A percentile compares a stretch with the other conserved stretches of the same genome.
phyloP scores from a whole-genome alignment of 163 green algal species.

The Smithsoniella earleae region DNA sequence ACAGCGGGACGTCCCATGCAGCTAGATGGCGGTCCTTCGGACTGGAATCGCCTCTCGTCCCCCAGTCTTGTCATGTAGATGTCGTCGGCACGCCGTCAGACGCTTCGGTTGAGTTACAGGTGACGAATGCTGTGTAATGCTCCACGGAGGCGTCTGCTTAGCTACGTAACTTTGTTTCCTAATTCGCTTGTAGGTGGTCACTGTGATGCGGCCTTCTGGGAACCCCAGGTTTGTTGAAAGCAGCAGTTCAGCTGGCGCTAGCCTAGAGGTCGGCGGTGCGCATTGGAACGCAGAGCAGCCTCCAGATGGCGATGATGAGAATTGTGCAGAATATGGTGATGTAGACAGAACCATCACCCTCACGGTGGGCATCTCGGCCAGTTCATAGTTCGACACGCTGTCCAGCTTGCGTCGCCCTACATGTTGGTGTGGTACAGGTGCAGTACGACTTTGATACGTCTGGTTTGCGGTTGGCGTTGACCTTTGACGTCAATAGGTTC shows the following conservation, averaged over 20 bases:
- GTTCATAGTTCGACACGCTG: no score
- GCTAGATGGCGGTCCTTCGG: slow-evolving; percentile 68
- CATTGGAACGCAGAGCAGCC: slow-evolving; percentile 46
- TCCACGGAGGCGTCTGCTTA: no score
- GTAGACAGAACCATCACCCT: not conserved
- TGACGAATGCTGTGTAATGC: no score
- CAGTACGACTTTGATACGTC: not conserved
- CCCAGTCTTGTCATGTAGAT: no score
- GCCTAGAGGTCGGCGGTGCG: slow-evolving; percentile 51
- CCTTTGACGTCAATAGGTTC: not conserved
- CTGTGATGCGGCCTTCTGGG: no score
- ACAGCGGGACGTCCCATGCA: slow-evolving; percentile 57
- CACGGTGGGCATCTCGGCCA: no score
- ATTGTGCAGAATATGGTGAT: not conserved
- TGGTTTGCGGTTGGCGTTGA: not conserved
- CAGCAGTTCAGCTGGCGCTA: slow-evolving; percentile 31
- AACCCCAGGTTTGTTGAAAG: no score
- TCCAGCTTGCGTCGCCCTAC: no score
- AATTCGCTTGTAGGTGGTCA: no score
- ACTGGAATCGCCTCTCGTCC: slow-evolving; percentile 67
- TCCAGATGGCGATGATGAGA: not conserved
- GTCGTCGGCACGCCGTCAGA: no score
- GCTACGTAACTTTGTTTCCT: no score
- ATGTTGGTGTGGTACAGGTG: not conserved
- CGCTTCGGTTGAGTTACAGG: no score